Evolutionary conservation across 495 filamentous ascomycete species (phyloP).

Genomic region (Sporormia fimetaria): DNA sequence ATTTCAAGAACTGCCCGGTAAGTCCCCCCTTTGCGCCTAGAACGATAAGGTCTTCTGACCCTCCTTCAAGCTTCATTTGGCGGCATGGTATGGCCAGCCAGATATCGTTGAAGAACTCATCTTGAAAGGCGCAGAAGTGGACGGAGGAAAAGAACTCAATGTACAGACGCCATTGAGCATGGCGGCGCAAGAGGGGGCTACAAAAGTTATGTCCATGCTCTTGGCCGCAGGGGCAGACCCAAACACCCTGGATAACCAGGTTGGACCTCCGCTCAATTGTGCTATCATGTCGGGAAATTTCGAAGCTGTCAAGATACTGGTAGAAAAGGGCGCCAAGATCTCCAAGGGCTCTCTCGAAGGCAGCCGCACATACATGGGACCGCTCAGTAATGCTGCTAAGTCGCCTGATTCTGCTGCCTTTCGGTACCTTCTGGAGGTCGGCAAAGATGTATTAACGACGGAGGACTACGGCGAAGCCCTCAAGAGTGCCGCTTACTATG

Average conservation of each 20-base stretch:
- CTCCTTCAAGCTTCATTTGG: constrained; percentile 10
- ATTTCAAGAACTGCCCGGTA: constrained; percentile 15
- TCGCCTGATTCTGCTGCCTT: too few species aligned
- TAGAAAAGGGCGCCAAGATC: constrained; percentile 1
- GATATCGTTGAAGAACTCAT: constrained; percentile 6
- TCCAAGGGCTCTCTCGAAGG: neutral
- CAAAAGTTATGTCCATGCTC: constrained; percentile 2
- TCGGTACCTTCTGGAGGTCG: too few species aligned
- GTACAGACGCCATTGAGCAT: constrained; percentile 13
- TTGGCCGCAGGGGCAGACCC: constrained; percentile 5
- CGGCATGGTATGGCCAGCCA: neutral
- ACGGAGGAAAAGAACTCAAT: constrained; percentile 21
- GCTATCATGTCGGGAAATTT: constrained; percentile 4
- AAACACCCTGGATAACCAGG: constrained; percentile 1
- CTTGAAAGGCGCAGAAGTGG: constrained; percentile 1
- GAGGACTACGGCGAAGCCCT: constrained; percentile 2
- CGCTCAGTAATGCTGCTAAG: too few species aligned
- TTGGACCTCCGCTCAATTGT: constrained; percentile 4
- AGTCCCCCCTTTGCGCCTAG: too few species aligned
- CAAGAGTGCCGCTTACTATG: neutral
- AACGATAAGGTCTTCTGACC: too few species aligned
- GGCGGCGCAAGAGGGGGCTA: constrained; percentile 2
- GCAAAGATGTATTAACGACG: too few species aligned
- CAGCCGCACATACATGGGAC: too few species aligned
- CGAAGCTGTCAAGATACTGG: constrained; percentile 1